A percentile compares a stretch with the other conserved stretches of the same genome.
Evolutionary conservation across 306 rosid genomes (phyloP).

Genomic region (Medicago lupulina): DNA sequence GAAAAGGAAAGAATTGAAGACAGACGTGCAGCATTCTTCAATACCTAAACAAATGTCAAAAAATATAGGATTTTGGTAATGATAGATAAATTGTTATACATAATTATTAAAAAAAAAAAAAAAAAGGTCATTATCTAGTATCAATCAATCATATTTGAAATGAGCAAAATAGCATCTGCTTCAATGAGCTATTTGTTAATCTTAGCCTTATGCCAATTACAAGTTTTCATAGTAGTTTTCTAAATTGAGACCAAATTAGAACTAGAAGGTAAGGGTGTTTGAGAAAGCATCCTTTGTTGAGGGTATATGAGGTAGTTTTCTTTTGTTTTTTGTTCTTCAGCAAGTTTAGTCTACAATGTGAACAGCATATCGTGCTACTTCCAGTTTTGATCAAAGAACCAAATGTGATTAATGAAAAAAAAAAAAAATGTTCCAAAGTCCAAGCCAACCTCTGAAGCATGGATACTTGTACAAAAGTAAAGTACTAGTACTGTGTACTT

Average conservation of each 20-base stretch:
- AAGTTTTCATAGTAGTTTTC: conserved; percentile 2
- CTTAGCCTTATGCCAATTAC: neutral
- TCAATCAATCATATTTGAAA: conserved; percentile 6
- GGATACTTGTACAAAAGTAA: no score
- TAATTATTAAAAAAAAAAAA: neutral
- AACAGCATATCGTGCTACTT: conserved; percentile 1
- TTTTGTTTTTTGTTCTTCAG: neutral
- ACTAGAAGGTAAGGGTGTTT: neutral
- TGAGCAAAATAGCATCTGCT: conserved; percentile 5
- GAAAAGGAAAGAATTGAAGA: conserved; percentile 71
- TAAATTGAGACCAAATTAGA: neutral
- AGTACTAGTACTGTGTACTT: no score
- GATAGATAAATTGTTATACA: conserved; percentile 3
- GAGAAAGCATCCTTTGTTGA: conserved; percentile 4
- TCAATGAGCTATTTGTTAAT: conserved; percentile 8
- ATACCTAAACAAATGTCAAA: conserved; percentile 54
- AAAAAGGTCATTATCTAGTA: neutral
- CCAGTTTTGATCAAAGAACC: neutral
- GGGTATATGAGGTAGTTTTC: conserved; percentile 7
- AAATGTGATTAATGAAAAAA: neutral
- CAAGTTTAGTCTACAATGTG: conserved; percentile 9
- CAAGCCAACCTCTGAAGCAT: neutral
- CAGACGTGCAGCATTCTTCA: conserved; percentile 68
- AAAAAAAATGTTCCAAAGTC: neutral
- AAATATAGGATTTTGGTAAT: conserved; percentile 16